phyloP scores from a whole-genome alignment of 2,329 filamentous ascomycete genomes.

The Curvularia spicifera region DNA sequence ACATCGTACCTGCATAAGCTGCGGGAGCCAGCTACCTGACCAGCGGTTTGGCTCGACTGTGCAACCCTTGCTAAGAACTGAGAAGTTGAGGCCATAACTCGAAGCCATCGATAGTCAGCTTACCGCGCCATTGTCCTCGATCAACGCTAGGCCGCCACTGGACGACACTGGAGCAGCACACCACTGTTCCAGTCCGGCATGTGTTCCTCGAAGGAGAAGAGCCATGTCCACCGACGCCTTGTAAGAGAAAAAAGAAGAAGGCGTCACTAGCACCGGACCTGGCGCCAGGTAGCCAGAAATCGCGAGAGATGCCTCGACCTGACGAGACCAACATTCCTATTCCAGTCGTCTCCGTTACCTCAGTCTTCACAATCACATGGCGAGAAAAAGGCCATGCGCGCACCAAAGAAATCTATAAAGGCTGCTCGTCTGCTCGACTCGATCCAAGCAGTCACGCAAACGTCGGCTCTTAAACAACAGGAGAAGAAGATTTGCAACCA shows the following conservation, averaged over 20 bases:
- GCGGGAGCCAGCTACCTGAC: not conserved
- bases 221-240: constrained; percentile 1
- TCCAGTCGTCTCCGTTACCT: not conserved
- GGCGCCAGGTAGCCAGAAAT: not conserved
- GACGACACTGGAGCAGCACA: not conserved
- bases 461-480: not conserved
- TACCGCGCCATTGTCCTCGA: not conserved
- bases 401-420: constrained; percentile 11
- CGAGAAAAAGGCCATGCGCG: not conserved
- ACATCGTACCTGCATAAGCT: constrained; percentile 14
- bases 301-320: not conserved
- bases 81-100: not conserved
- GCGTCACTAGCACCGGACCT: constrained; percentile 11
- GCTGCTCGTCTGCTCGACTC: not conserved
- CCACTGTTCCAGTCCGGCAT: not conserved
- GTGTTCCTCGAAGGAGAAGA: not conserved
- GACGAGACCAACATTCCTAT: not conserved
- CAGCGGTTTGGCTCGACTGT: not conserved
- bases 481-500: not conserved
- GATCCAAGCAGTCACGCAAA: not conserved
- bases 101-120: not conserved
- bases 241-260: constrained; percentile 1
- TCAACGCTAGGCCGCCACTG: constrained; percentile 2
- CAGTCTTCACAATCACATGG: not conserved
- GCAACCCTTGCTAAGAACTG: not conserved